A percentile compares a stretch with the other conserved stretches of the same genome.
Conservation (phyloP, 148 eudicot species). For the Vaccinium corymbosum region DNA sequence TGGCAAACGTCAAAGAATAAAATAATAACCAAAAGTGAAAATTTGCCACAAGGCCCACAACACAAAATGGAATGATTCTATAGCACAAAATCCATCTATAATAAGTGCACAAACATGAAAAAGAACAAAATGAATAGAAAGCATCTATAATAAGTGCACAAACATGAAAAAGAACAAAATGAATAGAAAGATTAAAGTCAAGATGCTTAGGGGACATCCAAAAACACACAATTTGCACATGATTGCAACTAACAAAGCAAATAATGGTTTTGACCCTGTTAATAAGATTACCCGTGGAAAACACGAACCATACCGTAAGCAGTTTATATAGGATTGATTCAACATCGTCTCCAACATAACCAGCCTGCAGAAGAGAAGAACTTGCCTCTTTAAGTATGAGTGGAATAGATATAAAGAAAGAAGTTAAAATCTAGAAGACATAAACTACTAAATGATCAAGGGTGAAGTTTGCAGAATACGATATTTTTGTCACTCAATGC, state of each 20-base stretch:
- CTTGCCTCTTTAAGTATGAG: constrained; percentile 7
- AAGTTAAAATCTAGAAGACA: background rate
- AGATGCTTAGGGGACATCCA: background rate
- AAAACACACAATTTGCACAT: background rate
- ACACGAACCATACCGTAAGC: constrained; percentile 56
- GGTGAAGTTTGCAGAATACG: background rate
- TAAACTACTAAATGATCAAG: constrained; percentile 2
- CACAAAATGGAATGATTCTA: background rate
- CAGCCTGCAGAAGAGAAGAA: constrained; percentile 61
- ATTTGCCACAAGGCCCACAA: background rate
- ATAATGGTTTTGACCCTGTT: background rate
- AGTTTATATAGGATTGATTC: constrained; percentile 88
- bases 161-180: background rate
- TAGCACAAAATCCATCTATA: background rate
- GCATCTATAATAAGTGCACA: background rate
- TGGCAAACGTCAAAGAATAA: background rate
- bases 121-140: background rate
- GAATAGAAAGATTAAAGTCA: background rate
- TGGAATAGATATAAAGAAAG: background rate
- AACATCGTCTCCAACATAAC: constrained; percentile 96
- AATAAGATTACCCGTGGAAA: constrained; percentile 5
- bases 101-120: background rate
- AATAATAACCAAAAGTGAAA: background rate
- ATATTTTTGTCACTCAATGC: background rate
- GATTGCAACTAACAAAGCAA: background rate